Percentiles rank a stretch among this genome's conserved stretches.
phyloP scores from a whole-genome alignment of 2,329 filamentous ascomycete genomes.

The Colletotrichum graminicola region DNA sequence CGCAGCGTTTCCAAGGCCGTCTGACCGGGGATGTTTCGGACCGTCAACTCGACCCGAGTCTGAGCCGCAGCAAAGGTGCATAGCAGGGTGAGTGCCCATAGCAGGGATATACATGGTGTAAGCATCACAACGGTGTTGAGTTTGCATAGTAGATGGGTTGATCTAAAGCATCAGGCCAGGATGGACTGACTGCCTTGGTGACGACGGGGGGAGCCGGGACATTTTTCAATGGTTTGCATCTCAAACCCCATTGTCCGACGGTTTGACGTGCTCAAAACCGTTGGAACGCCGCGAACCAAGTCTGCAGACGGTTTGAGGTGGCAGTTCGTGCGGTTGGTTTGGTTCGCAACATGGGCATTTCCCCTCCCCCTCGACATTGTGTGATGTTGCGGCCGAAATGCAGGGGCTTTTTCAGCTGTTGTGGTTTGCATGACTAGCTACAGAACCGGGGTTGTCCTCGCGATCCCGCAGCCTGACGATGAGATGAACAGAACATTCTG shows the following conservation, averaged over 20 bases:
- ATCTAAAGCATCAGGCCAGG: neutral
- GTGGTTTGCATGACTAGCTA: neutral
- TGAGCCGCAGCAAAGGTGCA: neutral
- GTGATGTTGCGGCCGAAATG: neutral
- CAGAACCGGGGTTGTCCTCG: neutral
- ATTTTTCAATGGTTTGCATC: neutral
- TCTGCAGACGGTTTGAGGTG: neutral
- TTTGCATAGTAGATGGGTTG: neutral
- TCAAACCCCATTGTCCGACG: neutral
- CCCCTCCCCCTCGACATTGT: neutral
- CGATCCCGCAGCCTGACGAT: neutral
- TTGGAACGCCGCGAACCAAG: neutral
- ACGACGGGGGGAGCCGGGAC: neutral
- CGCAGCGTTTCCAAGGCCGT: slow-evolving; percentile 23
- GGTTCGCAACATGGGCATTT: too few species aligned
- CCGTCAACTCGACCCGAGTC: slow-evolving; percentile 19
- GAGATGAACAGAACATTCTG: neutral
- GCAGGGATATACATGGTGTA: neutral
- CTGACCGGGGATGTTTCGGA: slow-evolving; percentile 18
- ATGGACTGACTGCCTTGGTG: neutral
- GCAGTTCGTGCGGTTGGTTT: neutral
- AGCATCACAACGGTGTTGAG: slow-evolving; percentile 2
- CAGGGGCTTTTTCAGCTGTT: neutral
- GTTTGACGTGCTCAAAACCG: neutral
- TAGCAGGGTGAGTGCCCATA: neutral